Base-by-base conservation (phyloP, 2,329 filamentous ascomycete species). In the Orbilia brochopaga region DNA sequence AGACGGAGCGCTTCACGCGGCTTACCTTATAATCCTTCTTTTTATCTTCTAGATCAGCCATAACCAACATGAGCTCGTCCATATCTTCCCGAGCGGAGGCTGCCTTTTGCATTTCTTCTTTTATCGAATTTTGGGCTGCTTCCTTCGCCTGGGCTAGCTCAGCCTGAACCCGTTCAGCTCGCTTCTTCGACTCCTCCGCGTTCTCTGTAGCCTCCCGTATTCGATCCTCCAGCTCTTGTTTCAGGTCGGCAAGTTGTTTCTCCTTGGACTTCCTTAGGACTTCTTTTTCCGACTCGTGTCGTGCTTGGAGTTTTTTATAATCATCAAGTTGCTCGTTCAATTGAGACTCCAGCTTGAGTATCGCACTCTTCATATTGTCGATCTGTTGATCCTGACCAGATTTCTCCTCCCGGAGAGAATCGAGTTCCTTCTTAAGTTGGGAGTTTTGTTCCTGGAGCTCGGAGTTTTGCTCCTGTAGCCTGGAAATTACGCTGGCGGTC, bases 51-150 rank as follows among this genome's bases (percentile, higher is more conserved):
- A 92, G 78, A 77, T 94, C 90, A 13, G 86, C 87, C 79, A 92
- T 91, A 3, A 94, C 88, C 81, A 93, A 89, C 37, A 94, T 81
- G 60, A 93, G 82, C 78, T 94, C 90, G 75, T 94, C 90, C 51
- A 93, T 82, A 79, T 94, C 90, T 1, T 85, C 83, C 78, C 93
- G 90, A 3, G 84, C 83, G 1, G 84, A 80, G 72, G 86, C 83
- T 62, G 85, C 86, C 66, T 88, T 86, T 69, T 86, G 83, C 75
- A 87, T 85, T 73, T 85, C 87, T 74, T 84, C 80, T 42, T 63
- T 55, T 11, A 51, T 55, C n/a, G 64, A 48, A 77, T 78, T 35
- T 77, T 78, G 74, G 76, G 77, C 51, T 78, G 76, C 19, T 78
- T 78, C 37, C 77, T 78, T 23, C 77, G 75, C 69, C 76, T 76